A percentile compares a stretch with the other conserved stretches of the same genome.
These are phyloP conservation scores for Olyra latifolia DNA, from an alignment of 176 grass and related monocot genomes.

Conservation along the genomic window DNA sequence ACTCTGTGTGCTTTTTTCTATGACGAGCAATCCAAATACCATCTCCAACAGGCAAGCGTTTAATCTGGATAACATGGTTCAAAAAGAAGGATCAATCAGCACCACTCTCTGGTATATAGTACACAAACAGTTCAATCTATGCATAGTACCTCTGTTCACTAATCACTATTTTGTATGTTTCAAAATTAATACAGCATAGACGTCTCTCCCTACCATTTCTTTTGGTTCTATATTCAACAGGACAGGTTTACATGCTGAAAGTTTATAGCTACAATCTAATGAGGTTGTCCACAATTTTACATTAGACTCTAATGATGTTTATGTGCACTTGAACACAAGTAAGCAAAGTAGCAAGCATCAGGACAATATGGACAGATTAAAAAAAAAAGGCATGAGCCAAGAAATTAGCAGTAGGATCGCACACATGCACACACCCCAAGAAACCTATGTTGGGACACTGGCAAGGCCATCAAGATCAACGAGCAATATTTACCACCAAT, in stretches of 20 bases:
- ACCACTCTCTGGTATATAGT: not conserved
- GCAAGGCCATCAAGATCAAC: not conserved
- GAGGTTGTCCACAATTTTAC: not conserved
- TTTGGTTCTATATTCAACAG: not conserved
- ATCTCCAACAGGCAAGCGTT: constrained; percentile 81
- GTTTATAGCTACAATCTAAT: not conserved
- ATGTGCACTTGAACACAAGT: not conserved
- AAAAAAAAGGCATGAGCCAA: not conserved
- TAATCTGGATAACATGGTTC: constrained; percentile 50
- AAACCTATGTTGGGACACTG: not conserved
- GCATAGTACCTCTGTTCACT: not conserved
- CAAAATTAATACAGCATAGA: not conserved
- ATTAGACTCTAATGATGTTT: not conserved
- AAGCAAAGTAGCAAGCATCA: not conserved
- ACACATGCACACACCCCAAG: not conserved
- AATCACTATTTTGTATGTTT: not conserved
- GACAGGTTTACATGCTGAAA: not conserved
- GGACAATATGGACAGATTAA: not conserved
- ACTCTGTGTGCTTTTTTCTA: constrained; percentile 57
- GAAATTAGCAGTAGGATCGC: not conserved
- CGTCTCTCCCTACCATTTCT: not conserved
- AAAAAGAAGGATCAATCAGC: constrained; percentile 39
- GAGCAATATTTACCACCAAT: not conserved
- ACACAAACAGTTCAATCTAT: constrained; percentile 21
- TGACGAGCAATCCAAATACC: constrained; percentile 75